Percentiles rank a stretch among this genome's conserved stretches.
Conservation (phyloP, 2,329 filamentous ascomycete genomes). For the Lecanicillium sp. region DNA sequence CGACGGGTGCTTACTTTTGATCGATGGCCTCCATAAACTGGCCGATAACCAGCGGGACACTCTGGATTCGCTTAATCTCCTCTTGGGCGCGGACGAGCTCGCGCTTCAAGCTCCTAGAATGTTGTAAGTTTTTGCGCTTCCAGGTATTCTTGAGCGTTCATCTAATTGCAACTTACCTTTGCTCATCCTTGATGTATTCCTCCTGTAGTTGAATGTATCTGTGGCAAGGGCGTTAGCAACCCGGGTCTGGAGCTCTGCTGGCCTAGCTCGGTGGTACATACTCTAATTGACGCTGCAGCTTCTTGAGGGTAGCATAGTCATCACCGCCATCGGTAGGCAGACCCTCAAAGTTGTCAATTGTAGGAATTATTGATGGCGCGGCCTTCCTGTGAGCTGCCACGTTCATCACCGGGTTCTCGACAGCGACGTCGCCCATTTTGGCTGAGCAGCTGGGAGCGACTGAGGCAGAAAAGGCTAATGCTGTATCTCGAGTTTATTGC, state of each 20-base stretch:
- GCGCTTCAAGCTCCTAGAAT: slow-evolving; percentile 76
- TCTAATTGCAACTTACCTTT: slow-evolving; percentile 50
- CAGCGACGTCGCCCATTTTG: slow-evolving; percentile 77
- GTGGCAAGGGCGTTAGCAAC: slow-evolving; percentile 16
- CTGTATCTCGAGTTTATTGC: background rate
- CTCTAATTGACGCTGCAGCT: slow-evolving; percentile 92
- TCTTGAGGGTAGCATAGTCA: slow-evolving; percentile 93
- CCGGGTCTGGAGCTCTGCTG: no score
- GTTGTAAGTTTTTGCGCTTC: slow-evolving; percentile 9
- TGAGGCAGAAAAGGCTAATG: background rate
- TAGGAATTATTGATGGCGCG: slow-evolving; percentile 72
- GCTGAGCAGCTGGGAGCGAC: slow-evolving; percentile 8
- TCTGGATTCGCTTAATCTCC: slow-evolving; percentile 99
- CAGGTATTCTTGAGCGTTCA: background rate
- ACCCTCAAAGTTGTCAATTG: slow-evolving; percentile 84
- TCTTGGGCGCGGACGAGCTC: slow-evolving; percentile 96
- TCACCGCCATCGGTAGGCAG: slow-evolving; percentile 73
- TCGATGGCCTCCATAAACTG: slow-evolving; percentile 99
- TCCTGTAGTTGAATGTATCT: slow-evolving; percentile 96
- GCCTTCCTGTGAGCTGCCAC: slow-evolving; percentile 74
- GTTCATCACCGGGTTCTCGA: slow-evolving; percentile 71
- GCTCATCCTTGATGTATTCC: slow-evolving; percentile 99
- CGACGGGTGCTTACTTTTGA: slow-evolving; percentile 95
- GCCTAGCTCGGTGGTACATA: slow-evolving; percentile 35
- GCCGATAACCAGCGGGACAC: slow-evolving; percentile 92